Evolutionary conservation across 2,329 filamentous ascomycete species (phyloP).

Genomic region (Coccinonectria pachysandricola): DNA sequence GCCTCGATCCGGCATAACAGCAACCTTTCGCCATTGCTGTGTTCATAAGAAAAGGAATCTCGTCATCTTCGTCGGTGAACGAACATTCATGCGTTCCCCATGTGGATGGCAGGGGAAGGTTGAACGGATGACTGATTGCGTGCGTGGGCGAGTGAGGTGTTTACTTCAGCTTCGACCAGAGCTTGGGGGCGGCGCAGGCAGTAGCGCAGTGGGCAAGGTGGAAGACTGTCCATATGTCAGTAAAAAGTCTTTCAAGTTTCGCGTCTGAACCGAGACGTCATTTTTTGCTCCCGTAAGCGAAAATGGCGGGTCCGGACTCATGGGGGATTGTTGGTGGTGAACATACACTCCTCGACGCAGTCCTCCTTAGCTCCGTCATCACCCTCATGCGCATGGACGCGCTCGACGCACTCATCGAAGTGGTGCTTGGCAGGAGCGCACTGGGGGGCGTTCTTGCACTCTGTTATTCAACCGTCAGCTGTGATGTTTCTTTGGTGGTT

Average conservation of each 20-base stretch:
- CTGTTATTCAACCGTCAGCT: constrained; percentile 35
- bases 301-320: constrained; percentile 2
- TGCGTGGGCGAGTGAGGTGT: constrained; percentile 17
- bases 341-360: constrained; percentile 98
- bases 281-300: too few species aligned
- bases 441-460: constrained; percentile 78
- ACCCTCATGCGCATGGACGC: constrained; percentile 57
- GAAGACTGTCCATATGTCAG: constrained; percentile 59
- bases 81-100: too few species aligned
- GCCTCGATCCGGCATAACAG: constrained; percentile 14
- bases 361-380: constrained; percentile 74
- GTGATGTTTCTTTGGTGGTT: neutral
- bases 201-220: constrained; percentile 94
- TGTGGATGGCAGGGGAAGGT: too few species aligned
- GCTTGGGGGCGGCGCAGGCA: constrained; percentile 88
- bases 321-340: constrained; percentile 4
- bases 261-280: too few species aligned
- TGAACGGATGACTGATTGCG: too few species aligned
- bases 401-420: constrained; percentile 95
- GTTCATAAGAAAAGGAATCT: too few species aligned
- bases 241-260: constrained; percentile 1
- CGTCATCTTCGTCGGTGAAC: too few species aligned
- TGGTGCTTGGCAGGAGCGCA: constrained; percentile 92
- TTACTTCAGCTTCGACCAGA: constrained; percentile 90
- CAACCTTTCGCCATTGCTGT: constrained; percentile 15